Evolutionary conservation across 352 stramenopile genomes (phyloP), one percentile per base, ranked within the genome.

Genomic region (Aphanomyces stellatus): DNA sequence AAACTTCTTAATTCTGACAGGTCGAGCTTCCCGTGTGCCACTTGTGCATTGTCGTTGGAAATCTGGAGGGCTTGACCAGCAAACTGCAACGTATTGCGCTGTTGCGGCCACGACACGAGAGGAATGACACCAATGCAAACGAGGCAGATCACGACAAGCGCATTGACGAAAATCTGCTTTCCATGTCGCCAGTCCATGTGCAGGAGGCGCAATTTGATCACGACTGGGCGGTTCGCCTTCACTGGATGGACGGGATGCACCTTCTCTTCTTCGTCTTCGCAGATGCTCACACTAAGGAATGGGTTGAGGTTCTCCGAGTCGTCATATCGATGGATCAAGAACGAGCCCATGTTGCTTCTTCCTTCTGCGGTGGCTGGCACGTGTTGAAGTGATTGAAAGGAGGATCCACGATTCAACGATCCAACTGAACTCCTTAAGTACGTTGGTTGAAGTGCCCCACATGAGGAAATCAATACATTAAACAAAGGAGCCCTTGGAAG

Each of bases 291-390:
- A 13, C 19, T 57, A 7, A 57, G 49, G 30, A 57, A 57, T n/a
- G 49, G 49, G 33, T 57, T 57, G 49, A 57, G 49, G 22, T 57
- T 24, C 33, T 57, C 49, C 0, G 25, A 15, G 49, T 57, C 49
- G n/a, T 57, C 49, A n/a, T 57, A 57, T 57, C 49, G n/a, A 30
- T 57, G 49, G 27, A 57, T 57, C 30, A 57, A 57, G 49, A 57
- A 37, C 49, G 49, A 57, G 22, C 49, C 33, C 49, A 57, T 57
- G 49, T 11, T n/a, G 49, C 37, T 43, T 43, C 8, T 22, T 5
- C 13, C 13, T 13, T 51, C 8, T 51, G 42, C 42, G 42, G 8
- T 27, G 19, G n/a, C 25, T 22, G 19, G 5, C 5, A 22, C n/a
- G 8, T 43, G 37, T 43, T 43, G 37, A 43, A 43, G 37, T 43